Evolutionary conservation across 2,329 filamentous ascomycete genomes (phyloP).

Genomic region (Colletotrichum godetiae): DNA sequence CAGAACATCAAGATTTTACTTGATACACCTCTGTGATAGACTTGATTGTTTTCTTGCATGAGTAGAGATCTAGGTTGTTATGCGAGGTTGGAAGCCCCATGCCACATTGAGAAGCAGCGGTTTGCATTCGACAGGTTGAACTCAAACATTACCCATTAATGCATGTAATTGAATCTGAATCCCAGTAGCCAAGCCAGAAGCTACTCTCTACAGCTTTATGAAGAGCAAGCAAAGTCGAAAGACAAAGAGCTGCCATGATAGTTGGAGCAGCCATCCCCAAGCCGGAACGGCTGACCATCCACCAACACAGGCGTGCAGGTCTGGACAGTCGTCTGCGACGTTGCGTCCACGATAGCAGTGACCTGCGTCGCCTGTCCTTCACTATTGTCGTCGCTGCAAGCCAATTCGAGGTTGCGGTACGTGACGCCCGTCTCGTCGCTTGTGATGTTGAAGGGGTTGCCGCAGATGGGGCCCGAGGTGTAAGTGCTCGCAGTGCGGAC

Average conservation of each 20-base stretch:
- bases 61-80: background rate
- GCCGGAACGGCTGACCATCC: background rate
- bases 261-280: background rate
- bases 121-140: no score
- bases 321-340: constrained; percentile 21
- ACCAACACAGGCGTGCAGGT: constrained; percentile 8
- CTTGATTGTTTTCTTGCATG: background rate
- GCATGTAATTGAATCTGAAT: background rate
- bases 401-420: constrained; percentile 25
- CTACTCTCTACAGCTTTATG: background rate
- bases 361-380: background rate
- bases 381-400: constrained; percentile 27
- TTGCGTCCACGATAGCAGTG: constrained; percentile 21
- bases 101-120: no score
- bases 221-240: background rate
- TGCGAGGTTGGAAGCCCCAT: background rate
- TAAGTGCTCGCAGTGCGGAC: constrained; percentile 22
- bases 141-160: background rate
- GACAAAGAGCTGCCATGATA: background rate
- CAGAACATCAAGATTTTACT: background rate
- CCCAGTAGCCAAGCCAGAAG: background rate
- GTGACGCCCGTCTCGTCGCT: constrained; percentile 9
- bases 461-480: constrained; percentile 23
- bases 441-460: constrained; percentile 31
- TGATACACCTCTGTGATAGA: background rate